These are phyloP conservation scores for Syzygium jambos DNA, from an alignment of 345 rosid species.

Conservation along the genomic window DNA sequence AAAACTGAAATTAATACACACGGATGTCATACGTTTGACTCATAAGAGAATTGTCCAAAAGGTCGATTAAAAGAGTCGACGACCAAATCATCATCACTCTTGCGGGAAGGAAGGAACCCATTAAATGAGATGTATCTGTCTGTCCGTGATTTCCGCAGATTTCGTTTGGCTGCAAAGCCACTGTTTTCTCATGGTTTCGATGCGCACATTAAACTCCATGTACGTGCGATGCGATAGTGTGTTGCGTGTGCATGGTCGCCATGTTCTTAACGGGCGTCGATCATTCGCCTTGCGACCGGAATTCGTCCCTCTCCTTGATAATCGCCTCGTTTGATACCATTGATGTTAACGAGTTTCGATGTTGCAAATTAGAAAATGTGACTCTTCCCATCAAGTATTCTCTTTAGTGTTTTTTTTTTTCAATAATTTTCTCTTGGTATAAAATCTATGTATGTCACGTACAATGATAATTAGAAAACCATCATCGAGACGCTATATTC, in stretches of 20 bases:
- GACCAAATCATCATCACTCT: neutral
- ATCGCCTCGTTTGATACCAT: neutral
- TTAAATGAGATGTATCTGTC: neutral
- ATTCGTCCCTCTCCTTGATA: neutral
- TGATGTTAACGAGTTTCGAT: neutral
- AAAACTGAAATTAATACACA: neutral
- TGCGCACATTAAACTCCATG: neutral
- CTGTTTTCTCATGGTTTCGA: neutral
- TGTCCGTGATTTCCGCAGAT: neutral
- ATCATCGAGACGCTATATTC: neutral
- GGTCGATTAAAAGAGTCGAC: neutral
- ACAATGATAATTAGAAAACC: neutral
- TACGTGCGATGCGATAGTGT: neutral
- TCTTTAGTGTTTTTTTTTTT: neutral
- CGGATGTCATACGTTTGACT: neutral
- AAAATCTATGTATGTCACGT: too few relatives aligned
- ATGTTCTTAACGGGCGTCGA: neutral
- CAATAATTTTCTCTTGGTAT: too few relatives aligned
- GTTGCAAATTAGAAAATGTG: neutral
- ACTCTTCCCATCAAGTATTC: rapidly evolving
- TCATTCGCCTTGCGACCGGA: neutral
- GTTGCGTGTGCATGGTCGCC: neutral
- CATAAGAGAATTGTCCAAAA: neutral
- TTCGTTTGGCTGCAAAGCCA: neutral
- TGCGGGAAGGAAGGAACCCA: neutral